Percentiles rank a stretch among this genome's conserved stretches.
phyloP scores from a whole-genome alignment of 2,329 filamentous ascomycete genomes.

The Trichoderma koningiopsis region DNA sequence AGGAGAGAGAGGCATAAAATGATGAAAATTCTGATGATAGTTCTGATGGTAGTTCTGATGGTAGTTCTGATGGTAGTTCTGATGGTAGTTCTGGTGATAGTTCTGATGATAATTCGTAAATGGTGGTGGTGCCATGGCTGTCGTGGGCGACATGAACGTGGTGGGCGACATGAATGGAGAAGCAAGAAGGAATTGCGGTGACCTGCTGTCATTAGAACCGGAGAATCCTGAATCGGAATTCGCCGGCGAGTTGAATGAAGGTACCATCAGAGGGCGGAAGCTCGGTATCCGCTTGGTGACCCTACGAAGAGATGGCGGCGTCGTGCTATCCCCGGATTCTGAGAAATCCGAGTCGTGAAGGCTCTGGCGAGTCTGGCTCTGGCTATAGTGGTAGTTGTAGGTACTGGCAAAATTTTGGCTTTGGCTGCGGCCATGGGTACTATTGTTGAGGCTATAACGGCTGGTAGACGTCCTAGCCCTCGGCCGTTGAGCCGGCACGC shows the following conservation, averaged over 20 bases:
- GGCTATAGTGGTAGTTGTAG: not conserved
- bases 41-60: too few relatives aligned
- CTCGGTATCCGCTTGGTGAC: constrained; percentile 22
- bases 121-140: constrained; percentile 2
- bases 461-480: constrained; percentile 1
- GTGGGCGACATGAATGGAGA: constrained; percentile 18
- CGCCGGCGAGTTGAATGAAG: constrained; percentile 17
- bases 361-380: constrained; percentile 12
- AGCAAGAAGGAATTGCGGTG: constrained; percentile 18
- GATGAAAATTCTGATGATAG: not conserved
- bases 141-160: not conserved
- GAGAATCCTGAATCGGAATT: constrained; percentile 23
- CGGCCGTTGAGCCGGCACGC: constrained; percentile 2
- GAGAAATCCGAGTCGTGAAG: constrained; percentile 11
- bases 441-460: constrained; percentile 13
- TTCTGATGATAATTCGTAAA: not conserved
- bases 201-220: not conserved
- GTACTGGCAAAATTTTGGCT: not conserved
- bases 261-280: not conserved
- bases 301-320: constrained; percentile 21
- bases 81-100: not conserved
- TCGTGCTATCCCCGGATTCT: constrained; percentile 7
- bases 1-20: not conserved
- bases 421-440: not conserved
- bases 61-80: too few relatives aligned